Conservation (phyloP, 805 yeast species). For the Millerozyma miso region DNA sequence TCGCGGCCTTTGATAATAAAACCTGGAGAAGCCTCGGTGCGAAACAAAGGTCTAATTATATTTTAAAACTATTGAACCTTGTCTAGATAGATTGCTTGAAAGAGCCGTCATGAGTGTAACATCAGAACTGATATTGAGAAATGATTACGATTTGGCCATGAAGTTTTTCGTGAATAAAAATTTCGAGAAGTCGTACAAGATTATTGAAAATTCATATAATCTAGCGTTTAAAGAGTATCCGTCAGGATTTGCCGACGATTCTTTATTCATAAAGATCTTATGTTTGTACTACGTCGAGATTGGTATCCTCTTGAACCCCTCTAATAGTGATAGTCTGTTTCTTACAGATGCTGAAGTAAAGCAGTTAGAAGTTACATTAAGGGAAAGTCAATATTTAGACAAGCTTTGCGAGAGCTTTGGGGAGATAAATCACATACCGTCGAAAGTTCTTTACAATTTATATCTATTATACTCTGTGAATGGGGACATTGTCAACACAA, state of each 20-base stretch:
- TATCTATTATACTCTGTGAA: constrained; percentile 19
- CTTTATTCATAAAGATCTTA: constrained; percentile 29
- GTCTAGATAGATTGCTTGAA: too few species aligned
- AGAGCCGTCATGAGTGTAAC: not conserved
- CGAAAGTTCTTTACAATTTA: constrained; percentile 29
- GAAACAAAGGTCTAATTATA: too few species aligned
- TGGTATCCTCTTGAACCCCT: constrained; percentile 17
- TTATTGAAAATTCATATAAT: constrained; percentile 20
- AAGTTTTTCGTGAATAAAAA: constrained; percentile 38
- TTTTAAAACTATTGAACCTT: too few species aligned
- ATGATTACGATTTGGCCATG: constrained; percentile 29
- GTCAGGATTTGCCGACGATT: constrained; percentile 22
- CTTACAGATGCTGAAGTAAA: constrained; percentile 1
- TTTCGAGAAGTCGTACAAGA: constrained; percentile 27
- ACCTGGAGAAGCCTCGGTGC: not conserved
- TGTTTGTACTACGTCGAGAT: constrained; percentile 33
- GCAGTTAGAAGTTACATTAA: constrained; percentile 12
- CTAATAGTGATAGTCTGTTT: constrained; percentile 2
- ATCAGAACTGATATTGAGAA: constrained; percentile 8
- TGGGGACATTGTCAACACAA: not conserved
- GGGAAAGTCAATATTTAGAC: constrained; percentile 14
- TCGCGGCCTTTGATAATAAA: too few species aligned
- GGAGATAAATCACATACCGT: constrained; percentile 20
- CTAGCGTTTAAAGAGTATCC: constrained; percentile 16
- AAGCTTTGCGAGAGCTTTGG: constrained; percentile 17